Evolutionary conservation across 331 rosid species (phyloP).

Genomic region (Malus hybrid): DNA sequence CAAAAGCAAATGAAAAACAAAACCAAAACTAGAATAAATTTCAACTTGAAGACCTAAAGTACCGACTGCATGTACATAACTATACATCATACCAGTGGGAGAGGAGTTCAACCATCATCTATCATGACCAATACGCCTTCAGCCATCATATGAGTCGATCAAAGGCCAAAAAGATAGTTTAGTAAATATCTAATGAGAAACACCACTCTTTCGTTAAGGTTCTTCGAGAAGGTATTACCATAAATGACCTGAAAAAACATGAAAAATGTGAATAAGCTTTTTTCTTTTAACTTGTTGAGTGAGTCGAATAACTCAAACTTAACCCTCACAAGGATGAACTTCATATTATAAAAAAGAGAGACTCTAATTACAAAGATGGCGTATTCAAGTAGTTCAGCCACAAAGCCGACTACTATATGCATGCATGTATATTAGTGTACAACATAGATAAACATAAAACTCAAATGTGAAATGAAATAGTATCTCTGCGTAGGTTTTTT

Average conservation of each 20-base stretch:
- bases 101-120: not conserved
- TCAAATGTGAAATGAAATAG: not conserved
- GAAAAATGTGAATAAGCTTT: not conserved
- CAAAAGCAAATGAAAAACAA: too few relatives aligned
- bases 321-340: not conserved
- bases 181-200: not conserved
- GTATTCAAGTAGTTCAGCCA: not conserved
- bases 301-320: not conserved
- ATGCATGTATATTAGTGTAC: not conserved
- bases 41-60: too few relatives aligned
- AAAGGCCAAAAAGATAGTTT: too few relatives aligned
- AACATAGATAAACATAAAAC: not conserved
- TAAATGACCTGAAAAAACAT: not conserved
- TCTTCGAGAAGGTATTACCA: not conserved
- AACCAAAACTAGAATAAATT: too few relatives aligned
- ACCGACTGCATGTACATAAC: not conserved
- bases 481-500: not conserved
- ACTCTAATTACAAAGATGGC: not conserved
- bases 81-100: conserved; percentile 1
- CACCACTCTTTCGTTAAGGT: not conserved
- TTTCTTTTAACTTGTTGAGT: not conserved
- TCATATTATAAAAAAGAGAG: not conserved
- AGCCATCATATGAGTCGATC: not conserved
- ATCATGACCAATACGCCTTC: not conserved
- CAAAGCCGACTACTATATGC: not conserved